Percentiles rank a stretch among this genome's conserved stretches.
phyloP scores from a whole-genome alignment of 164 flowering plant genomes.

The Aristolochia fimbriata region DNA sequence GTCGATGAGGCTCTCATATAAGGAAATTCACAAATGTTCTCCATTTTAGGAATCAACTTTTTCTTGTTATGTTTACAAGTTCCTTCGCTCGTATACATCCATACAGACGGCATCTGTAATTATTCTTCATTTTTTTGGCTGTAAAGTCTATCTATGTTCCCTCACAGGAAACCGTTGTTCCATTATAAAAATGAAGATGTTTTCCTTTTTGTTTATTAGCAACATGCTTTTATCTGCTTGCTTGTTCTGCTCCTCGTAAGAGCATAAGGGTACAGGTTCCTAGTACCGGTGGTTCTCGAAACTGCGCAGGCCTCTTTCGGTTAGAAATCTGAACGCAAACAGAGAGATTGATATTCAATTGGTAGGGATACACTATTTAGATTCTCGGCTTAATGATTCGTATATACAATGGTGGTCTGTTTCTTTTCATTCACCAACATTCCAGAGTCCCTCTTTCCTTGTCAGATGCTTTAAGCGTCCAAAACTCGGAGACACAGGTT shows the following conservation, averaged over 20 bases:
- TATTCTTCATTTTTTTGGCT: neutral
- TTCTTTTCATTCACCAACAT: conserved; percentile 24
- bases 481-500: conserved; percentile 23
- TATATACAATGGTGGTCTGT: neutral
- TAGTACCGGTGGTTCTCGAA: neutral
- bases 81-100: neutral
- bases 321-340: no score
- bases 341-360: neutral
- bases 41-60: neutral
- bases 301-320: no score
- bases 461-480: conserved; percentile 28
- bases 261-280: neutral
- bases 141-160: neutral
- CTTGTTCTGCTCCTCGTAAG: no score
- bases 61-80: neutral
- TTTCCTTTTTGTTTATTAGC: no score
- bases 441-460: conserved; percentile 7
- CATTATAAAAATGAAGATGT: no score
- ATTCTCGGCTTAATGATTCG: neutral
- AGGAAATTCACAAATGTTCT: neutral
- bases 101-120: neutral
- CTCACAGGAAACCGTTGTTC: no score
- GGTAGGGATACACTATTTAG: neutral
- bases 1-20: neutral
- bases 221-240: no score